These are phyloP conservation scores for Thielaviopsis musarum DNA, from an alignment of 2,329 filamentous ascomycete genomes.

Conservation along the genomic window DNA sequence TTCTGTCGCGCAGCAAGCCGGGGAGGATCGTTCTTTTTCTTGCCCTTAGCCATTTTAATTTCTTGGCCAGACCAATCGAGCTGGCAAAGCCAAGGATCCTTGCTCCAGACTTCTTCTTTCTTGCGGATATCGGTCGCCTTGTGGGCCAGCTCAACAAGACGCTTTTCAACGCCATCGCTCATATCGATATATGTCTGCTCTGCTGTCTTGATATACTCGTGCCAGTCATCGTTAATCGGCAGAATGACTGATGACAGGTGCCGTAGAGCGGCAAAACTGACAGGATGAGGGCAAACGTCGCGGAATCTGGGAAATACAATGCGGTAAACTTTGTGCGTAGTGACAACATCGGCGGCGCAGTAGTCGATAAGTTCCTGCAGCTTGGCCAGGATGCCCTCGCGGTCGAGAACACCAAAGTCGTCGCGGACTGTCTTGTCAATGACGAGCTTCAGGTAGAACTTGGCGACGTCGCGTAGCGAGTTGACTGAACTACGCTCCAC, in stretches of 20 bases:
- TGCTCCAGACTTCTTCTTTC: constrained; percentile 49
- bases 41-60: constrained; percentile 77
- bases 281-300: constrained; percentile 81
- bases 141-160: constrained; percentile 56
- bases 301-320: constrained; percentile 85
- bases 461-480: constrained; percentile 84
- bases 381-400: constrained; percentile 49
- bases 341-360: constrained; percentile 81
- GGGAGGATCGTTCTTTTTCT: constrained; percentile 68
- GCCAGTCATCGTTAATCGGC: constrained; percentile 78
- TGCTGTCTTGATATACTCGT: constrained; percentile 64
- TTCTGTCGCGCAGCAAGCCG: constrained; percentile 72
- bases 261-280: constrained; percentile 85
- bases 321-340: constrained; percentile 88
- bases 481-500: constrained; percentile 89
- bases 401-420: constrained; percentile 69
- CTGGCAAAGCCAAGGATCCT: constrained; percentile 82
- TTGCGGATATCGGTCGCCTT: constrained; percentile 61
- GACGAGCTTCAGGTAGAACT: constrained; percentile 82
- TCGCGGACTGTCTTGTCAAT: constrained; percentile 83
- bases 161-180: constrained; percentile 59
- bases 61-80: constrained; percentile 93
- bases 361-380: constrained; percentile 79
- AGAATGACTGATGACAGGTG: constrained; percentile 90
- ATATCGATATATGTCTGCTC: constrained; percentile 71